Evolutionary conservation across 306 rosid species (phyloP).

Genomic region (Astragalus glycyphyllos): DNA sequence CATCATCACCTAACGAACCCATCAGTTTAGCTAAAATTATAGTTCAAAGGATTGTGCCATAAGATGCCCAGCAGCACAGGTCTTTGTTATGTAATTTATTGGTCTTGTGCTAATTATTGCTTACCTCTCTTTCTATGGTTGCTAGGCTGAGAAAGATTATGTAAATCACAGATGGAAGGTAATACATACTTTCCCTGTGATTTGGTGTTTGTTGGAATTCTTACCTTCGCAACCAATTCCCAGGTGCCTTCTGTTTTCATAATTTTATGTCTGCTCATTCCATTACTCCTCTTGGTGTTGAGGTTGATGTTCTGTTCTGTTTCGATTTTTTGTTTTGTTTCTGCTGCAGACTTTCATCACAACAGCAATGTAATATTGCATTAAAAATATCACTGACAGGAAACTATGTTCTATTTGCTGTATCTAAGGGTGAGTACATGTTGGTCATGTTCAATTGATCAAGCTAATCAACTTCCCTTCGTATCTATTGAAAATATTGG

Average conservation of each 20-base stretch:
- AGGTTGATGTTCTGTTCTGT: slow-evolving; percentile 35
- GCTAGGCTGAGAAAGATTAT: slow-evolving; percentile 53
- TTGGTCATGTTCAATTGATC: slow-evolving; percentile 22
- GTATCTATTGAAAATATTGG: slow-evolving; percentile 20
- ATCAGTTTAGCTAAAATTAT: slow-evolving; percentile 29
- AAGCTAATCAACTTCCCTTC: slow-evolving; percentile 28
- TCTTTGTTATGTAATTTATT: slow-evolving; percentile 17
- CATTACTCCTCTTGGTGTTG: slow-evolving; percentile 32
- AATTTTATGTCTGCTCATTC: slow-evolving; percentile 10
- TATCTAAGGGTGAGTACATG: slow-evolving; percentile 38
- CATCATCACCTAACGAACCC: slow-evolving; percentile 15
- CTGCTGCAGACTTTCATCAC: slow-evolving; percentile 45
- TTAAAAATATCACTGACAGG: slow-evolving; percentile 29
- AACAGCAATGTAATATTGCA: slow-evolving; percentile 36
- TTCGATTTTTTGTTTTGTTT: slow-evolving; percentile 37
- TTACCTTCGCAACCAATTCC: slow-evolving; percentile 24
- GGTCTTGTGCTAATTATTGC: slow-evolving; percentile 41
- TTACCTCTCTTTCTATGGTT: slow-evolving; percentile 51
- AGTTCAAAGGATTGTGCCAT: slow-evolving; percentile 36
- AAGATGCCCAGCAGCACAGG: slow-evolving; percentile 27
- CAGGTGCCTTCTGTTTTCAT: slow-evolving; percentile 38
- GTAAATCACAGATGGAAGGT: slow-evolving; percentile 43
- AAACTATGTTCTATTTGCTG: slow-evolving; percentile 26
- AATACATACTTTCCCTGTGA: slow-evolving; percentile 25
- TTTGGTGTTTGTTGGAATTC: slow-evolving; percentile 39